phyloP scores from a whole-genome alignment of 768 basidiomycete genomes.

The Rubroboletus pulcherrimus region DNA sequence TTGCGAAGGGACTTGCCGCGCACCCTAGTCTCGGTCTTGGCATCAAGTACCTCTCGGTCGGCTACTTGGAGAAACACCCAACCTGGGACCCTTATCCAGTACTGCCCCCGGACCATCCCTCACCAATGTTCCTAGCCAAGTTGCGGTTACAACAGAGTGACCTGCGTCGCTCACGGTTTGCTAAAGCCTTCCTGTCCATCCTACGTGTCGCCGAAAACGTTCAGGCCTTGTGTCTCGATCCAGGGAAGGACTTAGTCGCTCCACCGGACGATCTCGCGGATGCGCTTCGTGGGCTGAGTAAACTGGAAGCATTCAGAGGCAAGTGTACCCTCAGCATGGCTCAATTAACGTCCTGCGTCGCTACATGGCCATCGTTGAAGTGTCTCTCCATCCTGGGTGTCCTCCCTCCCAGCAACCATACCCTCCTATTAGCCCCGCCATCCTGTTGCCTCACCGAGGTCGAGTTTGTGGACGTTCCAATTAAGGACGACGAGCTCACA shows the following conservation, averaged over 20 bases:
- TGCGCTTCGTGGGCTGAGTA: not conserved
- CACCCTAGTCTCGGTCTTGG: constrained; percentile 1
- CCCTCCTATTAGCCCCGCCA: not conserved
- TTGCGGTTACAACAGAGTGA: not conserved
- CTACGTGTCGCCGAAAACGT: constrained; percentile 1
- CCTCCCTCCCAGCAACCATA: not conserved
- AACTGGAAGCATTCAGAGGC: not conserved
- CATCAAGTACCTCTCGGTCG: constrained; percentile 8
- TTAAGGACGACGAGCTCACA: constrained; percentile 12
- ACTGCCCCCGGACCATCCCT: not conserved
- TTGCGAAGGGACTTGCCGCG: not conserved
- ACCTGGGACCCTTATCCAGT: not conserved
- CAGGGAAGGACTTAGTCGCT: not conserved
- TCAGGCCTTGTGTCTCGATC: not conserved
- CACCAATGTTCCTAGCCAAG: not conserved
- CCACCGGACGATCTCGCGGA: not conserved
- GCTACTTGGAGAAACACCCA: constrained; percentile 6
- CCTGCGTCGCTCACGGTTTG: not conserved
- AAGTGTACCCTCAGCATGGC: not conserved
- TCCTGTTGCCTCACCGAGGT: constrained; percentile 4
- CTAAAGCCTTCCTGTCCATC: constrained; percentile 1
- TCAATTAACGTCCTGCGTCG: constrained; percentile 1
- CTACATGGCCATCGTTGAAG: constrained; percentile 11
- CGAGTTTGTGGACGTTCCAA: not conserved
- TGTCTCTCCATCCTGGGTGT: not conserved